Evolutionary conservation across 305 asterid species (phyloP).

Genomic region (Plantago lanceolata): DNA sequence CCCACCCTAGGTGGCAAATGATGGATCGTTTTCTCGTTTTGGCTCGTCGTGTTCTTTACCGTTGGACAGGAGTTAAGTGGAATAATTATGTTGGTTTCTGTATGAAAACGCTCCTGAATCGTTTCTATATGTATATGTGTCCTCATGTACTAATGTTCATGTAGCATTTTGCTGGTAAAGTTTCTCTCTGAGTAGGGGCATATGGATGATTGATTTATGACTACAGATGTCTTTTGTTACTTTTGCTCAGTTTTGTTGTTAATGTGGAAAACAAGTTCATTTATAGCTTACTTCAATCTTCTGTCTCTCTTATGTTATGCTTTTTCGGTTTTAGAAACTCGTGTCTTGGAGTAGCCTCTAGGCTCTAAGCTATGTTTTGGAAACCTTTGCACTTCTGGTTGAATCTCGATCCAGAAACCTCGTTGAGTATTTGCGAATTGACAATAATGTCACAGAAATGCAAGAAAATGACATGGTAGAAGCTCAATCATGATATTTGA

Average conservation of each 20-base stretch:
- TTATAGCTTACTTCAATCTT: background rate
- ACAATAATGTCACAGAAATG: too few relatives aligned
- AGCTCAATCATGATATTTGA: too few relatives aligned
- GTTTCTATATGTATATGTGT: slow-evolving; percentile 38
- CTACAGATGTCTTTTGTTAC: background rate
- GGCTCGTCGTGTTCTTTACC: background rate
- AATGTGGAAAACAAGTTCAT: slow-evolving; percentile 7
- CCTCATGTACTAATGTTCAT: slow-evolving; percentile 5
- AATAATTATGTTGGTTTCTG: slow-evolving; percentile 28
- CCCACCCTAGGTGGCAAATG: slow-evolving; percentile 58
- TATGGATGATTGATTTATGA: slow-evolving; percentile 20
- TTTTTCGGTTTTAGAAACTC: too few relatives aligned
- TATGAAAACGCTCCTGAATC: slow-evolving; percentile 18
- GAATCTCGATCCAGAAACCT: too few relatives aligned
- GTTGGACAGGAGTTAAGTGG: slow-evolving; percentile 20
- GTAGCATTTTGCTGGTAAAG: background rate
- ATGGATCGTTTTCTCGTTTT: slow-evolving; percentile 15
- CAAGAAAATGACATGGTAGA: too few relatives aligned
- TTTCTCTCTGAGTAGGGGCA: slow-evolving; percentile 9
- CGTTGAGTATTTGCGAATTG: too few relatives aligned
- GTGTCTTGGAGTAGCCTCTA: too few relatives aligned
- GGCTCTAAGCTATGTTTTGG: too few relatives aligned
- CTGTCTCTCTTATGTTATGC: background rate
- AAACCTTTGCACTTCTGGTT: background rate
- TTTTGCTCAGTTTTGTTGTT: slow-evolving; percentile 25